phyloP scores from a whole-genome alignment of 83 land plant genomes.

The Picea engelmannii region DNA sequence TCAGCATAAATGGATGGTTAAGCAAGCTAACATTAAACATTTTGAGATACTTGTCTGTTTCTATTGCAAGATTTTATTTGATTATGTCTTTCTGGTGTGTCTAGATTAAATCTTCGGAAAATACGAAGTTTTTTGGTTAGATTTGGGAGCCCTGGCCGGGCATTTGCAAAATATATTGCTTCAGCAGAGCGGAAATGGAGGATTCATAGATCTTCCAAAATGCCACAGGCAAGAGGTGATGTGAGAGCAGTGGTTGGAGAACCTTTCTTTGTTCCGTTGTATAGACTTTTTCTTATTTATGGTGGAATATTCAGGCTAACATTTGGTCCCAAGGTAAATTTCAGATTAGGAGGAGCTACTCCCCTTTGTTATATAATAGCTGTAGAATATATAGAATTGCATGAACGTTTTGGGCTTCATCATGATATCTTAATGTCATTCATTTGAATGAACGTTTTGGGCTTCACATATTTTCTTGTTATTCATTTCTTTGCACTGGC shows the following conservation, averaged over 20 bases:
- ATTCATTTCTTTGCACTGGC: background rate
- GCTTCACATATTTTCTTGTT: background rate
- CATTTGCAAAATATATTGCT: constrained; percentile 21
- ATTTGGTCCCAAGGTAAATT: constrained; percentile 92
- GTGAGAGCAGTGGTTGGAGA: constrained; percentile 69
- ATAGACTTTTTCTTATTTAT: constrained; percentile 75
- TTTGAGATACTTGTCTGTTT: constrained; percentile 6
- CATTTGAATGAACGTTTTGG: background rate
- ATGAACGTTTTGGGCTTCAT: background rate
- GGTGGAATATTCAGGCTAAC: constrained; percentile 90
- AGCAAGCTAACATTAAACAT: background rate
- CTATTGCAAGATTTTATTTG: background rate
- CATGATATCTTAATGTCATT: background rate
- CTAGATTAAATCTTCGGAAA: constrained; percentile 5
- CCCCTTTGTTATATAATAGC: background rate
- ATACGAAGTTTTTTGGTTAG: constrained; percentile 5
- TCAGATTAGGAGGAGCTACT: background rate
- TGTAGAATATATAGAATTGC: background rate
- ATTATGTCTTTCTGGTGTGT: background rate
- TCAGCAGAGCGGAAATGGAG: constrained; percentile 12
- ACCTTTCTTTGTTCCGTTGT: constrained; percentile 90
- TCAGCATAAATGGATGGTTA: background rate
- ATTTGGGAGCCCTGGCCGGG: constrained; percentile 26
- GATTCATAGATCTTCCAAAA: constrained; percentile 33
- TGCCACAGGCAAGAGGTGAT: constrained; percentile 85